phyloP scores from a whole-genome alignment of 2,329 filamentous ascomycete genomes.

The Xylariales sp. region DNA sequence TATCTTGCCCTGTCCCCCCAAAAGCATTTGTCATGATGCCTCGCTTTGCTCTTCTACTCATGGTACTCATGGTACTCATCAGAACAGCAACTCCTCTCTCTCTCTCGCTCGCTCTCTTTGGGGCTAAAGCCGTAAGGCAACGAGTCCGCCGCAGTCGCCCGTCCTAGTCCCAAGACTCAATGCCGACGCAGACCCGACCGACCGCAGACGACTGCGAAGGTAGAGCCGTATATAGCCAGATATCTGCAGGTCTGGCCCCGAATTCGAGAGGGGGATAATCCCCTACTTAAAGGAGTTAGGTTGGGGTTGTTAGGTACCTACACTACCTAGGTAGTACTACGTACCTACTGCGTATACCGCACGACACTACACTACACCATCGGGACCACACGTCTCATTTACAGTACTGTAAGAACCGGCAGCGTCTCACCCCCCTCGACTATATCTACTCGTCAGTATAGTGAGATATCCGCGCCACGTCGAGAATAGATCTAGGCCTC shows the following conservation, averaged over 20 bases:
- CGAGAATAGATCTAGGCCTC: conserved; percentile 3
- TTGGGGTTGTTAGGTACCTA: conserved; percentile 2
- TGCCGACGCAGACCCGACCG: conserved; percentile 16
- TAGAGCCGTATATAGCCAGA: conserved; percentile 3
- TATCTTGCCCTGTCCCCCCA: conserved; percentile 21
- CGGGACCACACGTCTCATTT: too few relatives aligned
- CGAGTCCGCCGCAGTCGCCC: conserved; percentile 4
- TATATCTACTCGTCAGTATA: not conserved
- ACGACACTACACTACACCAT: too few relatives aligned
- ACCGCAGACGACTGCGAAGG: conserved; percentile 6
- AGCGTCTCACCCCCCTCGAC: not conserved
- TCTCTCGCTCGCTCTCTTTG: not conserved
- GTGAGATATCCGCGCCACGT: conserved; percentile 6
- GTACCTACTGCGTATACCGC: too few relatives aligned
- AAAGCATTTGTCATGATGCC: conserved; percentile 34
- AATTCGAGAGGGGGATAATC: conserved; percentile 13
- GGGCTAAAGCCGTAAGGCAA: conserved; percentile 25
- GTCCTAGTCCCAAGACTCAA: not conserved
- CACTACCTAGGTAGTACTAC: conserved; percentile 1
- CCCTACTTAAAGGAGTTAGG: conserved; percentile 1
- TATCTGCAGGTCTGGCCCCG: conserved; percentile 12
- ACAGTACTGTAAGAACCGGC: not conserved
- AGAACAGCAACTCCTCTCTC: not conserved
- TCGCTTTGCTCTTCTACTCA: conserved; percentile 5
- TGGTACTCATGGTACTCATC: not conserved